Evolutionary conservation across 345 rosid species (phyloP).

Genomic region (Raphanus raphanistrum): DNA sequence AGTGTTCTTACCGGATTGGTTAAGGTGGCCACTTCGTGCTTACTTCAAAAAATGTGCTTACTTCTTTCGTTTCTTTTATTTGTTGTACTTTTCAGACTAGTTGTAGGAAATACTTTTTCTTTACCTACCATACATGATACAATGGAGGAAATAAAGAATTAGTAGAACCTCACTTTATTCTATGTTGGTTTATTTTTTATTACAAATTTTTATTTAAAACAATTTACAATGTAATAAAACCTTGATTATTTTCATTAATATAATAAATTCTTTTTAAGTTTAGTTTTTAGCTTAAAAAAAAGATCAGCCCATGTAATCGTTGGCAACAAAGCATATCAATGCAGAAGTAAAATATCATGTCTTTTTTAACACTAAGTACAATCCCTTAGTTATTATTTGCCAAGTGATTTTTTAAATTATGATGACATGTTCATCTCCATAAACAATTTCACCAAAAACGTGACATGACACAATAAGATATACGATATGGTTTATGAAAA

Average conservation of each 20-base stretch:
- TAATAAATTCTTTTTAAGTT: background rate
- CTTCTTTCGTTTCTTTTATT: constrained; percentile 6
- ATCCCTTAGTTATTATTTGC: too few relatives aligned
- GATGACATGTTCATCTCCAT: too few relatives aligned
- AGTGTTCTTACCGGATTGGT: background rate
- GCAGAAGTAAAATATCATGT: too few relatives aligned
- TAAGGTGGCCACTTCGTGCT: background rate
- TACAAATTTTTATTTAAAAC: background rate
- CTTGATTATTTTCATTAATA: background rate
- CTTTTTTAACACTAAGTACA: too few relatives aligned
- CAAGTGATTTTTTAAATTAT: too few relatives aligned
- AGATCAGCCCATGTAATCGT: background rate
- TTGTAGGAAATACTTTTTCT: background rate
- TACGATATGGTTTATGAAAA: too few relatives aligned
- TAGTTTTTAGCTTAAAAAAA: background rate
- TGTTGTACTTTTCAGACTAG: background rate
- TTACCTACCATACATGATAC: background rate
- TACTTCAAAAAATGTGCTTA: background rate
- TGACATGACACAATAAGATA: too few relatives aligned
- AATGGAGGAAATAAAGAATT: background rate
- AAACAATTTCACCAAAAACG: too few relatives aligned
- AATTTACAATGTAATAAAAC: constrained; percentile 1
- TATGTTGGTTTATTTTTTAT: background rate
- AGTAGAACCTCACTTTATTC: background rate
- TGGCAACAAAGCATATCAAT: background rate